These are phyloP conservation scores for Gardenia jasminoides DNA, from an alignment of 257 asterid species.

Conservation along the genomic window DNA sequence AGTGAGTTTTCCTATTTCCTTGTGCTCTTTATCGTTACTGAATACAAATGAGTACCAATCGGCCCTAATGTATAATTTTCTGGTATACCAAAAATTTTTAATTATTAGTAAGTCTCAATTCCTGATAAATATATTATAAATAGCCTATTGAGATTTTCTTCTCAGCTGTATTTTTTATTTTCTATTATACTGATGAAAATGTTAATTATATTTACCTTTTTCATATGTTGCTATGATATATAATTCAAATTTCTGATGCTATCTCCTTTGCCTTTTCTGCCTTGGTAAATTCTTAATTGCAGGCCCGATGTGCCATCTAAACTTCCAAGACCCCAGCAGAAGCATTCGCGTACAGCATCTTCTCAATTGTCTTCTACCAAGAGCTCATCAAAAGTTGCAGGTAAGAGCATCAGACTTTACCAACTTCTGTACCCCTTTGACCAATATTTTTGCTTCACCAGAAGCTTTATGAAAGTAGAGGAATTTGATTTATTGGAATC, in stretches of 20 bases:
- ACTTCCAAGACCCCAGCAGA: constrained; percentile 62
- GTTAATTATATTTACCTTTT: not conserved
- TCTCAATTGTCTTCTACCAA: constrained; percentile 46
- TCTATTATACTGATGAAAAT: not conserved
- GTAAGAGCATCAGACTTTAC: constrained; percentile 35
- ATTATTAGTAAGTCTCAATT: not conserved
- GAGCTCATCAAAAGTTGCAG: constrained; percentile 59
- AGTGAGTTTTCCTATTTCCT: constrained; percentile 42
- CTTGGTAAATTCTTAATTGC: constrained; percentile 26
- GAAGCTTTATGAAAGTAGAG: not conserved
- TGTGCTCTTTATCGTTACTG: not conserved
- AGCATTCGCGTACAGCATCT: constrained; percentile 48
- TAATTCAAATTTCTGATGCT: too few species aligned
- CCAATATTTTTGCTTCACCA: not conserved
- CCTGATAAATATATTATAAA: not conserved
- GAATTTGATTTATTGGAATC: not conserved
- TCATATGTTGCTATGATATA: not conserved
- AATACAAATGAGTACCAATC: not conserved
- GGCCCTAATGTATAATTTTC: not conserved
- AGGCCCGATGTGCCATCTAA: constrained; percentile 44
- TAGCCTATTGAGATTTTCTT: not conserved
- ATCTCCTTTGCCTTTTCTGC: not conserved
- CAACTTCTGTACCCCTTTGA: not conserved
- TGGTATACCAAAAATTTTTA: not conserved
- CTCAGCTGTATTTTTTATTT: constrained; percentile 3